phyloP scores from a whole-genome alignment of 75 land plant species.

The Azolla pinnata region DNA sequence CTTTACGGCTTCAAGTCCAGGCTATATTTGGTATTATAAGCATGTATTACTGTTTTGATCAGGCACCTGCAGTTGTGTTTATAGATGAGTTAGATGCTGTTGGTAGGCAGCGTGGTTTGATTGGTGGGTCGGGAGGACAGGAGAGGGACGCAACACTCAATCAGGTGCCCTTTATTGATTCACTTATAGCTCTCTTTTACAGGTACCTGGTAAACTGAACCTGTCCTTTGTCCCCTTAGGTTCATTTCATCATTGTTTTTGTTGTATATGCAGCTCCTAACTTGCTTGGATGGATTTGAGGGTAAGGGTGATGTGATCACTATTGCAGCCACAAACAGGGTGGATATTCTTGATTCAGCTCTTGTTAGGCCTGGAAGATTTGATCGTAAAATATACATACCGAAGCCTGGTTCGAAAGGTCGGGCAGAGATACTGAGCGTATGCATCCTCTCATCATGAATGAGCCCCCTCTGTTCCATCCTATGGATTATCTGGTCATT shows the following conservation, averaged over 20 bases:
- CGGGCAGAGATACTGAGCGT: slow-evolving; percentile 85
- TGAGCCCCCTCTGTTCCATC: neutral
- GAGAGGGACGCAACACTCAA: slow-evolving; percentile 96
- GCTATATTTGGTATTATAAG: too few relatives aligned
- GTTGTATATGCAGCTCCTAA: slow-evolving; percentile 62
- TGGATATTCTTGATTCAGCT: slow-evolving; percentile 91
- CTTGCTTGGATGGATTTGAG: slow-evolving; percentile 98
- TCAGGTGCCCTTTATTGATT: slow-evolving; percentile 46
- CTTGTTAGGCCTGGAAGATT: slow-evolving; percentile 94
- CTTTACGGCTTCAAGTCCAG: too few relatives aligned
- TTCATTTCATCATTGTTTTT: slow-evolving; percentile 5
- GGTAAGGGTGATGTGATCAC: slow-evolving; percentile 96
- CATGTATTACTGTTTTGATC: neutral
- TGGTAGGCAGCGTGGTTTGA: slow-evolving; percentile 86
- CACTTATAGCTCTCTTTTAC: slow-evolving; percentile 1
- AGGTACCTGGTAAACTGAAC: too few relatives aligned
- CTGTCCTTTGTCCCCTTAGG: too few relatives aligned
- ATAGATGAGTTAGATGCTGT: slow-evolving; percentile 99
- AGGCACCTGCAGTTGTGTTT: slow-evolving; percentile 98
- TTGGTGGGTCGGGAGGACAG: slow-evolving; percentile 94
- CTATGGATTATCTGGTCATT: neutral
- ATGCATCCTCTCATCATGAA: neutral
- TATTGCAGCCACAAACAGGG: slow-evolving; percentile 97
- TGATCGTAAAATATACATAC: slow-evolving; percentile 86
- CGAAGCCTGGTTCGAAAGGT: slow-evolving; percentile 72